Conservation (phyloP, 345 rosid species). For the Melaleuca alternifolia region DNA sequence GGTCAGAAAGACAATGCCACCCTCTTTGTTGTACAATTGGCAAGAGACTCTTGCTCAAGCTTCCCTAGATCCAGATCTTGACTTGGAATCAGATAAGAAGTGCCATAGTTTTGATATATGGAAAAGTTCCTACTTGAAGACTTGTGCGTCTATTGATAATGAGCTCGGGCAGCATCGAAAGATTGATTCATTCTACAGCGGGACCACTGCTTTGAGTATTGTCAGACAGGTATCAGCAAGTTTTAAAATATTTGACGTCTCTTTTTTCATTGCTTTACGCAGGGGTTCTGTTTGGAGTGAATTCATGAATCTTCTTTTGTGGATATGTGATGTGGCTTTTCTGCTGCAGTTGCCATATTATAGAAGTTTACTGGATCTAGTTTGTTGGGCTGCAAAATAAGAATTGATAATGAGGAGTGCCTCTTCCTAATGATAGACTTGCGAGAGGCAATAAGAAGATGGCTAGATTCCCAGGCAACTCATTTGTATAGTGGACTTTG, state of each 20-base stretch:
- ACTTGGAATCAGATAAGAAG: conserved; percentile 44
- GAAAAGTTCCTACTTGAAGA: conserved; percentile 69
- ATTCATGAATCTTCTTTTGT: neutral
- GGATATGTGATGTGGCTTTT: neutral
- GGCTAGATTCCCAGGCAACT: neutral
- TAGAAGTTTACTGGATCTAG: neutral
- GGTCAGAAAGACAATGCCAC: conserved; percentile 72
- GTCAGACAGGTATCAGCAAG: conserved; percentile 64
- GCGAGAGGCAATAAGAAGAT: neutral
- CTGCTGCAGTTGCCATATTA: neutral
- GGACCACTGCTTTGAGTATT: conserved; percentile 72
- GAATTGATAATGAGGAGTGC: neutral
- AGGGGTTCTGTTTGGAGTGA: neutral
- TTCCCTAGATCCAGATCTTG: conserved; percentile 30
- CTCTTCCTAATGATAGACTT: neutral
- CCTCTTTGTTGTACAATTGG: conserved; percentile 62
- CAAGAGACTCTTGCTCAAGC: conserved; percentile 61
- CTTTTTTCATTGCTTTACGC: neutral
- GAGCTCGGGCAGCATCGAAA: conserved; percentile 60
- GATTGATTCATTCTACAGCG: conserved; percentile 71
- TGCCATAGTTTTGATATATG: conserved; percentile 46
- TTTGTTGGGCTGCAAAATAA: neutral
- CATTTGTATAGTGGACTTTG: neutral
- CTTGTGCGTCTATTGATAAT: conserved; percentile 71
- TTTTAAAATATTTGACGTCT: neutral